Evolutionary conservation across 2,329 filamentous ascomycete species (phyloP).

Genomic region (Talaromyces sp.): DNA sequence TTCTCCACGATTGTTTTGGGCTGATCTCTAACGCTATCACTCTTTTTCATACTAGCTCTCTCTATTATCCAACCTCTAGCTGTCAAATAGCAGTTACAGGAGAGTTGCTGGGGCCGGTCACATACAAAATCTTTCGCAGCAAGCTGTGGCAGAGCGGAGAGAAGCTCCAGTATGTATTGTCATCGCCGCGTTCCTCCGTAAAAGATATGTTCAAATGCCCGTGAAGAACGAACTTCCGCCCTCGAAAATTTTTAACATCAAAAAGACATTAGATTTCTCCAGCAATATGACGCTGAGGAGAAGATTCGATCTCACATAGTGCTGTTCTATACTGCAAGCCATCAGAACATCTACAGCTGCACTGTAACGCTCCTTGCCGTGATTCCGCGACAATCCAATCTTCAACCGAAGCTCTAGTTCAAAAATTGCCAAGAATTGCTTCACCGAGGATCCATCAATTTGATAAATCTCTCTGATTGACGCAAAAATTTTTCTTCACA

Average conservation of each 20-base stretch:
- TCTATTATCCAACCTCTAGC: not conserved
- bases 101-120: not conserved
- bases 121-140: no score
- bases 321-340: not conserved
- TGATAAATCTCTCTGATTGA: not conserved
- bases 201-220: not conserved
- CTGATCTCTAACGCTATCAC: not conserved
- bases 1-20: not conserved
- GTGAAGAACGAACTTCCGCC: not conserved
- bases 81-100: not conserved
- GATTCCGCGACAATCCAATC: slow-evolving; percentile 13
- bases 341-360: not conserved
- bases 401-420: not conserved
- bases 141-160: no score
- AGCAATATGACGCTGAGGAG: not conserved
- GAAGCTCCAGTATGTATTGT: not conserved
- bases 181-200: not conserved
- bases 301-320: not conserved
- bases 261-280: not conserved
- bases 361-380: slow-evolving; percentile 12
- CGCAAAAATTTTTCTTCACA: not conserved
- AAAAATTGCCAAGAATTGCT: not conserved
- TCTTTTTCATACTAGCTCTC: not conserved
- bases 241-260: not conserved
- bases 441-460: not conserved